Evolutionary conservation across 202 grass and related monocot species (phyloP), one percentile per base, ranked within the genome.

Genomic region (Schoenoplectus tabernaemontani): DNA sequence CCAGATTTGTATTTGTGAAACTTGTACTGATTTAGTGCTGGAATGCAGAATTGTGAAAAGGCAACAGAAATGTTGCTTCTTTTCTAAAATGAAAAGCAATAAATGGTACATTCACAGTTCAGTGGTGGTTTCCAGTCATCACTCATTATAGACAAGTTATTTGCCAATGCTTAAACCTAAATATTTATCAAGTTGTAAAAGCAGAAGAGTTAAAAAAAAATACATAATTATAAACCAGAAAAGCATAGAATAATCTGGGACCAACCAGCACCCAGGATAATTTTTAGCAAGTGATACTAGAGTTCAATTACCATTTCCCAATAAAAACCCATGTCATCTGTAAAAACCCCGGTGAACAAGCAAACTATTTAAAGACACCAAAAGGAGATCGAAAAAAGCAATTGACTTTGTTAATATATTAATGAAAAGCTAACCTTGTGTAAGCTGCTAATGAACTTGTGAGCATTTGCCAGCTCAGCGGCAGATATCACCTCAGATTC

Each of bases 401-500:
- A 54, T 10, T 74, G 7, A 42, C 43, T 43, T 68, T 32, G 8
- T 36, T 36, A 19, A 34, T 23, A 34, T 56, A 36, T 32, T 19
- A 54, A 56, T 74, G 47, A 36, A 75, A 58, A 82, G 30, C 88
- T 85, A 57, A 96, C 93, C 88, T 96, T 76, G 41, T 84, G 87
- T 1, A 88, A 83, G 24, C 86, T 85, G 63, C 88, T 90, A 10
- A 96, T 89, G 82, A 92, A 96, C 76, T 86, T 96, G 73, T 96
- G 88, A 83, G 93, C 93, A 78, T 93, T 96, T 80, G 93, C 86
- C 73, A 86, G 75, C 73, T 92, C 72, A 30, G 93, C 86, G 64
- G 93, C 93, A 78, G 86, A 81, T 75, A 84, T 66, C 19, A 96
- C 87, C 59, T 92, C 93, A 12, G 90, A 86, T 57, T 92, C 93